Conservation (phyloP, 1,139 yeast species). For the Candida sanyaensis region DNA sequence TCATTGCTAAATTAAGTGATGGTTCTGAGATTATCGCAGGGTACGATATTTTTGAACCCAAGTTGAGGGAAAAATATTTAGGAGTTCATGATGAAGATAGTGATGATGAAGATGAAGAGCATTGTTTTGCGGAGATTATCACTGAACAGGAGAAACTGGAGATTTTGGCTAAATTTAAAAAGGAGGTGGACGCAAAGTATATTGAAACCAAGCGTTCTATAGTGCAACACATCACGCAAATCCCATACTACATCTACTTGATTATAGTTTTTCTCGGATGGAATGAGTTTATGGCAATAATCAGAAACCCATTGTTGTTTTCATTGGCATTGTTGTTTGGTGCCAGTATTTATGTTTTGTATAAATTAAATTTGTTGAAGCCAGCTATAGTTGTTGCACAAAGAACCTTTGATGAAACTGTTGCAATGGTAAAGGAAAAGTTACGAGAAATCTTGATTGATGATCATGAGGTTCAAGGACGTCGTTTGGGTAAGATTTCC, state of each 20-base stretch:
- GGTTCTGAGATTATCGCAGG: slow-evolving; percentile 62
- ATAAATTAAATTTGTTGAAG: slow-evolving; percentile 70
- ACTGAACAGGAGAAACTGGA: slow-evolving; percentile 58
- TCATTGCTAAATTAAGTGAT: slow-evolving; percentile 55
- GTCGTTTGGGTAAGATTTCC: slow-evolving; percentile 24
- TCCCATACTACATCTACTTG: slow-evolving; percentile 81
- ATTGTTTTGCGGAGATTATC: slow-evolving; percentile 58
- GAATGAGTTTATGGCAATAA: slow-evolving; percentile 90
- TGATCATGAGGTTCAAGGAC: slow-evolving; percentile 28
- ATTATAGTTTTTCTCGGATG: slow-evolving; percentile 81
- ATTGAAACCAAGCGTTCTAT: slow-evolving; percentile 84
- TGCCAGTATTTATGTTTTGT: slow-evolving; percentile 68
- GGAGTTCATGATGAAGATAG: slow-evolving; percentile 40
- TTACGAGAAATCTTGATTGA: slow-evolving; percentile 51
- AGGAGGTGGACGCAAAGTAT: slow-evolving; percentile 77
- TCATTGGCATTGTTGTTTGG: slow-evolving; percentile 56
- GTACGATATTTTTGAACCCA: slow-evolving; percentile 38
- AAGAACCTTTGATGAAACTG: slow-evolving; percentile 58
- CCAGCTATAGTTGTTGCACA: slow-evolving; percentile 67
- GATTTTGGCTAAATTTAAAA: slow-evolving; percentile 63
- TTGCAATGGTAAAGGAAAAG: slow-evolving; percentile 58
- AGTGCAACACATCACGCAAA: slow-evolving; percentile 67
- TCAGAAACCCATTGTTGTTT: slow-evolving; percentile 81
- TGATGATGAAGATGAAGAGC: slow-evolving; percentile 33
- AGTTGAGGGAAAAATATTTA: slow-evolving; percentile 23